Conservation (phyloP, 176 grass and related monocot species). For the Bonia amplexicaulis region DNA sequence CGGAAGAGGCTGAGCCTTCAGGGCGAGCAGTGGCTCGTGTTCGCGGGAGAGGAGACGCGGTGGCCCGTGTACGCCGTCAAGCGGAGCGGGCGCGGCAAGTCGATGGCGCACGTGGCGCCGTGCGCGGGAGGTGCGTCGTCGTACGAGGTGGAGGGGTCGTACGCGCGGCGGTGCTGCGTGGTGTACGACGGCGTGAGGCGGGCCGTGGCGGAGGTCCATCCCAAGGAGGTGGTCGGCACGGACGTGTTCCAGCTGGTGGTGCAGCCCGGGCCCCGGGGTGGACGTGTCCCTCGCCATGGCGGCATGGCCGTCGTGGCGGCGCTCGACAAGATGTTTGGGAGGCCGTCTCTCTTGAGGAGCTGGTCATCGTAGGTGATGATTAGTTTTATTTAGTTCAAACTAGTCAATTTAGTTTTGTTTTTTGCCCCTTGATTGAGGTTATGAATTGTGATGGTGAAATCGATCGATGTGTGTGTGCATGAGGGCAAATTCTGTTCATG, state of each 20-base stretch:
- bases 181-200: constrained; percentile 63
- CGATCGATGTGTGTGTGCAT: background rate
- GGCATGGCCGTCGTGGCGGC: constrained; percentile 80
- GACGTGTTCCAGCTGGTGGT: constrained; percentile 87
- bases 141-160: constrained; percentile 75
- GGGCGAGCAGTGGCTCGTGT: constrained; percentile 68
- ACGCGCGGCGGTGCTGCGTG: constrained; percentile 62
- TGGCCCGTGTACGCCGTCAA: constrained; percentile 51
- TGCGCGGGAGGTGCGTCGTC: background rate
- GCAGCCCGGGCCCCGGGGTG: constrained; percentile 36
- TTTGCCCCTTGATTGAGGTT: constrained; percentile 33
- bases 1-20: constrained; percentile 73
- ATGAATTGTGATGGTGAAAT: background rate
- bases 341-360: constrained; percentile 51
- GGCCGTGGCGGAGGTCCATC: constrained; percentile 56
- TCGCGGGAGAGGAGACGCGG: constrained; percentile 42
- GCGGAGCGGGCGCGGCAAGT: constrained; percentile 26
- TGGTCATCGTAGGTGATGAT: constrained; percentile 40
- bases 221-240: constrained; percentile 67
- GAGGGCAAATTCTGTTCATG: constrained; percentile 27
- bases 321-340: constrained; percentile 77
- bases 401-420: constrained; percentile 20
- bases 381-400: background rate
- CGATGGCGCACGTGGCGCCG: constrained; percentile 36
- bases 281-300: constrained; percentile 70